Evolutionary conservation across 2,329 filamentous ascomycete species (phyloP).

Genomic region (Sporothrix euskadiensis): DNA sequence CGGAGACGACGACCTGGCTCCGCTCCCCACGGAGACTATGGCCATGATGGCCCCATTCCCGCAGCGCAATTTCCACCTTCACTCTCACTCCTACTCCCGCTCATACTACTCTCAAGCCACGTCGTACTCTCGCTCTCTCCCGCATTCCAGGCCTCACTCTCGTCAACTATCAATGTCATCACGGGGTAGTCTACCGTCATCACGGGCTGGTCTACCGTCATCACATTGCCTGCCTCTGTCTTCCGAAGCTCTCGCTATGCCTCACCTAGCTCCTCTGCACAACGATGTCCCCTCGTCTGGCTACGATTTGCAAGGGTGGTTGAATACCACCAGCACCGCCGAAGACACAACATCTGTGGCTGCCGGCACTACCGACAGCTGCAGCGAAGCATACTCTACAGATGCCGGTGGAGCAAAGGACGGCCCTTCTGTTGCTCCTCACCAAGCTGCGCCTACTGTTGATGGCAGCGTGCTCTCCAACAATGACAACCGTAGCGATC

Average conservation of each 20-base stretch:
- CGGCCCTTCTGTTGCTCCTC: background rate
- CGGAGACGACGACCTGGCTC: background rate
- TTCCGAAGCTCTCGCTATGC: conserved; percentile 17
- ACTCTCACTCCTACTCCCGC: conserved; percentile 1
- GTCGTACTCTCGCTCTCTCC: background rate
- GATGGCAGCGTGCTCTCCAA: conserved; percentile 27
- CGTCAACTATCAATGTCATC: background rate
- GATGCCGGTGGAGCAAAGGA: background rate
- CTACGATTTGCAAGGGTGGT: conserved; percentile 30
- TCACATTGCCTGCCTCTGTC: conserved; percentile 23
- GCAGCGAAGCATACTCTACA: background rate
- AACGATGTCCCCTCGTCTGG: conserved; percentile 26
- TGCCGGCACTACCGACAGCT: background rate
- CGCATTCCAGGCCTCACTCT: conserved; percentile 1
- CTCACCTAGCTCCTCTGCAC: conserved; percentile 26
- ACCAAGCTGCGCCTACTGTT: background rate
- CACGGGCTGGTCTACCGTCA: background rate
- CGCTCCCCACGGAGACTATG: conserved; percentile 6
- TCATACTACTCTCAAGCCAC: conserved; percentile 17
- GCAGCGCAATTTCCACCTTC: background rate
- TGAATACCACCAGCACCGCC: conserved; percentile 17
- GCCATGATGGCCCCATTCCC: conserved; percentile 14
- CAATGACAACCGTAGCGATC: conserved; percentile 18
- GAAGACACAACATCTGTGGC: background rate
- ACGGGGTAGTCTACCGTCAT: background rate